phyloP scores from a whole-genome alignment of 2,329 filamentous ascomycete species.

The Aspergillus persii region DNA sequence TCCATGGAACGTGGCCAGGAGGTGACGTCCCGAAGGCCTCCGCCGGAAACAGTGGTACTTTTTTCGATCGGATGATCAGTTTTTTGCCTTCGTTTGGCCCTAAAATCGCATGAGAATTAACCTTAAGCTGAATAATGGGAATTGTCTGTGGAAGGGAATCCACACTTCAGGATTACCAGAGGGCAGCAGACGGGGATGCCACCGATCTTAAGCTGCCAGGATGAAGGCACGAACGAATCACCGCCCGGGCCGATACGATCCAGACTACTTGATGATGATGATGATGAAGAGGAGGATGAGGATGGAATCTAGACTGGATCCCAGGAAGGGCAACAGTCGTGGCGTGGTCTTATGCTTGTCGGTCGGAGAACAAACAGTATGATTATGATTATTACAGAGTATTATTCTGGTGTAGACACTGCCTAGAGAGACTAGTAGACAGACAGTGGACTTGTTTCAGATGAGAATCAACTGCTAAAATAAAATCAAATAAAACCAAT shows the following conservation, averaged over 20 bases:
- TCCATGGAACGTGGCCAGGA: neutral
- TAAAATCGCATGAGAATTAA: too few species aligned
- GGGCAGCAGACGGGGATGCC: neutral
- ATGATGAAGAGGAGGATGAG: neutral
- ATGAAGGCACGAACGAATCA: constrained; percentile 1
- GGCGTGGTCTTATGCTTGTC: too few species aligned
- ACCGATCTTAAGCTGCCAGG: neutral
- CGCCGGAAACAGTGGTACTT: neutral
- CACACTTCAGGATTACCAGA: neutral
- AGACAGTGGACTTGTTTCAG: too few species aligned
- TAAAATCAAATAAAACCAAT: too few species aligned
- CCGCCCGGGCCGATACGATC: neutral
- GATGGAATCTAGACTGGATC: neutral
- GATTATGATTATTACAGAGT: too few species aligned
- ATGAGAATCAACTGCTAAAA: too few species aligned
- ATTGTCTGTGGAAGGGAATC: neutral
- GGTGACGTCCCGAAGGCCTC: neutral
- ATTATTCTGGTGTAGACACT: too few species aligned
- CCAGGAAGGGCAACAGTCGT: too few species aligned
- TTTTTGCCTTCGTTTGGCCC: too few species aligned
- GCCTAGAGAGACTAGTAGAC: too few species aligned
- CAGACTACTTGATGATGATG: neutral
- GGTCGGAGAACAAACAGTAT: too few species aligned
- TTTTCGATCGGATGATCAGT: neutral
- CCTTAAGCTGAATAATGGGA: too few species aligned